Evolutionary conservation across 2,329 filamentous ascomycete species (phyloP).

Genomic region (Aspergillus glaucus): DNA sequence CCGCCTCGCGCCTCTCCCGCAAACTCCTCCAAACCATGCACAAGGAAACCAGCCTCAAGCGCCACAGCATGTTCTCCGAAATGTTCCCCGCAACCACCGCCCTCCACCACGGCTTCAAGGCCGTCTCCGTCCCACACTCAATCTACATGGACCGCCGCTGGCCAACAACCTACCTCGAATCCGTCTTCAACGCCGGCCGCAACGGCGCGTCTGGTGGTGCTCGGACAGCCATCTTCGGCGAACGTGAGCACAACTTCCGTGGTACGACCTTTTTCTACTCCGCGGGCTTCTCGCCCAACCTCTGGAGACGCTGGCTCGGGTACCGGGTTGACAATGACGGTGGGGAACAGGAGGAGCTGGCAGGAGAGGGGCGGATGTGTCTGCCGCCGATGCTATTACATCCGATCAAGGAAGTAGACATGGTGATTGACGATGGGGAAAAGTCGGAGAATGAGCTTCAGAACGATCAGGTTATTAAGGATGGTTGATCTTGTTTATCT

Average conservation of each 20-base stretch:
- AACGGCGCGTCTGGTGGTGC: slow-evolving; percentile 71
- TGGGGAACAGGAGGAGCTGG: slow-evolving; percentile 67
- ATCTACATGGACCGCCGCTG: slow-evolving; percentile 82
- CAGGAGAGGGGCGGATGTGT: slow-evolving; percentile 80
- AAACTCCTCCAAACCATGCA: slow-evolving; percentile 83
- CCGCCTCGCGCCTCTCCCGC: slow-evolving; percentile 74
- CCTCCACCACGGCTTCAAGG: slow-evolving; percentile 87
- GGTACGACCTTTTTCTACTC: slow-evolving; percentile 92
- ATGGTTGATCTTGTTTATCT: neutral
- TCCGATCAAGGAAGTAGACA: slow-evolving; percentile 71
- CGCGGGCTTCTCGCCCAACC: slow-evolving; percentile 68
- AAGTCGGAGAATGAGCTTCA: slow-evolving; percentile 2
- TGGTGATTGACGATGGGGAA: slow-evolving; percentile 38
- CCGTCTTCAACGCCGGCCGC: slow-evolving; percentile 71
- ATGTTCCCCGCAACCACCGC: slow-evolving; percentile 91
- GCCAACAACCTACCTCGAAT: slow-evolving; percentile 71
- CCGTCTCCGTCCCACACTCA: slow-evolving; percentile 83
- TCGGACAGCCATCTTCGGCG: slow-evolving; percentile 67
- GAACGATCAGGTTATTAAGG: neutral
- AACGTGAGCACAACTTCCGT: slow-evolving; percentile 80
- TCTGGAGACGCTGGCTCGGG: slow-evolving; percentile 83
- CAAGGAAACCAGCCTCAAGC: slow-evolving; percentile 74
- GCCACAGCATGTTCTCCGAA: slow-evolving; percentile 87
- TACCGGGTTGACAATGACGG: slow-evolving; percentile 72
- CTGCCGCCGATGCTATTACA: slow-evolving; percentile 83